Evolutionary conservation across 345 rosid species (phyloP).

Genomic region (Melastoma malabathricum): DNA sequence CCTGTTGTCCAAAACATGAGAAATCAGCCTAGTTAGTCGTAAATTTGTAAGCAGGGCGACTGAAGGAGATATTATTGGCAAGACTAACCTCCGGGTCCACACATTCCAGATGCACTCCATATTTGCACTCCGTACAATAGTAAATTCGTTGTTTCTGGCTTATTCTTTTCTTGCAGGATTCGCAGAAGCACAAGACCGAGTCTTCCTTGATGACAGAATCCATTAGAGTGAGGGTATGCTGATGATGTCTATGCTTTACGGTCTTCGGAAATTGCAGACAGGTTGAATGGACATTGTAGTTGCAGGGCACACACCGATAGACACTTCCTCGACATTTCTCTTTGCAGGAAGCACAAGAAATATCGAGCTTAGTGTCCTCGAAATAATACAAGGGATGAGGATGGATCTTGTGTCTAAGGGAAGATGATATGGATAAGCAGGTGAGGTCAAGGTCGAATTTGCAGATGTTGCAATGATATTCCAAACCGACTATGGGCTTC

Average conservation of each 20-base stretch:
- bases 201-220: neutral
- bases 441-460: constrained; percentile 4
- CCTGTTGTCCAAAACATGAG: neutral
- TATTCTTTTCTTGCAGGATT: constrained; percentile 4
- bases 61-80: neutral
- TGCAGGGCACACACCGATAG: constrained; percentile 6
- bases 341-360: constrained; percentile 1
- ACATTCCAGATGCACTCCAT: constrained; percentile 10
- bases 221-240: constrained; percentile 5
- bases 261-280: constrained; percentile 3
- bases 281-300: constrained; percentile 5
- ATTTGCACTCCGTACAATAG: constrained; percentile 8
- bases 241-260: constrained; percentile 4
- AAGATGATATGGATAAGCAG: neutral
- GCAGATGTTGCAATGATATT: neutral
- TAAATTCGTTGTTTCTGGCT: constrained; percentile 3
- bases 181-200: neutral
- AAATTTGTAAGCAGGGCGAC: no score
- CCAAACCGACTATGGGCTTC: neutral
- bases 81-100: constrained; percentile 1
- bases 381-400: constrained; percentile 3
- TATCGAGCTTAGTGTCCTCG: neutral
- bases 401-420: constrained; percentile 5
- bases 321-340: neutral
- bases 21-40: neutral